Conservation (phyloP, 1,284 basidiomycete species). For the Chalciporus sp. region DNA sequence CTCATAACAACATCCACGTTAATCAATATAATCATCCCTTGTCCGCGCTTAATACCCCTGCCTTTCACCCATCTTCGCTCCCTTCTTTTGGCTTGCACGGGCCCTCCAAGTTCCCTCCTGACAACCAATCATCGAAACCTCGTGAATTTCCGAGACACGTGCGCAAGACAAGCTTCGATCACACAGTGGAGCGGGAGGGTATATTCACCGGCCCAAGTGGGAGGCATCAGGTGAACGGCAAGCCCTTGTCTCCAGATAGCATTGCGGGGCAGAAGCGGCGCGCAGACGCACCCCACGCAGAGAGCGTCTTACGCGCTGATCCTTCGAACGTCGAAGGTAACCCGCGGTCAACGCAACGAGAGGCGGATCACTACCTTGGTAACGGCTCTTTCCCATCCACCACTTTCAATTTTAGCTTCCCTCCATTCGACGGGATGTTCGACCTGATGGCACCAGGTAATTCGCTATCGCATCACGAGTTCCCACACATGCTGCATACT, state of each 20-base stretch:
- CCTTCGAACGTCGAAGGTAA: slow-evolving; percentile 58
- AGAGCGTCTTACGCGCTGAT: slow-evolving; percentile 76
- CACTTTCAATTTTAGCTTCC: slow-evolving; percentile 78
- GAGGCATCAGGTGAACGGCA: slow-evolving; percentile 78
- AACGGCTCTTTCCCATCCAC: slow-evolving; percentile 68
- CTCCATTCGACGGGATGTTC: slow-evolving; percentile 71
- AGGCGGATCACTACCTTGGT: slow-evolving; percentile 41
- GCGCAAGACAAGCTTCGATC: slow-evolving; percentile 91
- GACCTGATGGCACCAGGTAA: slow-evolving; percentile 40
- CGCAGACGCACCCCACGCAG: slow-evolving; percentile 72
- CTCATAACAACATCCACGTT: slow-evolving; percentile 41
- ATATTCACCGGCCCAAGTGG: slow-evolving; percentile 59
- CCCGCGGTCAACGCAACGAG: slow-evolving; percentile 28
- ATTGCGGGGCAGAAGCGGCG: slow-evolving; percentile 70
- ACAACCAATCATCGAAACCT: slow-evolving; percentile 42
- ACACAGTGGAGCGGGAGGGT: slow-evolving; percentile 75
- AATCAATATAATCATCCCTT: slow-evolving; percentile 43
- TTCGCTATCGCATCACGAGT: slow-evolving; percentile 35
- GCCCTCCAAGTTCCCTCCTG: slow-evolving; percentile 45
- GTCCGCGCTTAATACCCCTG: slow-evolving; percentile 51
- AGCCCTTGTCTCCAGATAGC: slow-evolving; percentile 64
- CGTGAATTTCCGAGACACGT: slow-evolving; percentile 78
- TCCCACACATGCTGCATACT: slow-evolving; percentile 36
- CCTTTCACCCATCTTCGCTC: slow-evolving; percentile 66
- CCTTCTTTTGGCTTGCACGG: slow-evolving; percentile 66